Conservation (phyloP, 2,329 filamentous ascomycete species). For the Aaosphaeria arxii region DNA sequence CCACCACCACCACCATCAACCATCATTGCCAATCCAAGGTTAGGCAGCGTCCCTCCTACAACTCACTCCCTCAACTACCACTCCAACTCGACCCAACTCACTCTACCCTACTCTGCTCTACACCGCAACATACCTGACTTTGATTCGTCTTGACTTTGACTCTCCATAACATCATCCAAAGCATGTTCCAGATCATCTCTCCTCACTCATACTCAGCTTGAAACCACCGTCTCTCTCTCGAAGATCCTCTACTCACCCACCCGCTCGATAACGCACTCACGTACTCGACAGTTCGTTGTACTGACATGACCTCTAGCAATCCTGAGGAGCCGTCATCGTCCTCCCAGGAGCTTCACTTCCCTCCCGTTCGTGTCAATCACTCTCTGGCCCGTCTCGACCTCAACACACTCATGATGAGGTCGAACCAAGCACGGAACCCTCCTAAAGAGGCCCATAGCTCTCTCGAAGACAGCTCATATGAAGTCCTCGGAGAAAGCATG, state of each 20-base stretch:
- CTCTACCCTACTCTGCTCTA: too few species aligned
- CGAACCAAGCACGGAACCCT: slow-evolving; percentile 15
- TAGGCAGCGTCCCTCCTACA: slow-evolving; percentile 15
- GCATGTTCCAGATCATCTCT: too few species aligned
- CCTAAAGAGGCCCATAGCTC: slow-evolving; percentile 24
- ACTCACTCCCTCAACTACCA: too few species aligned
- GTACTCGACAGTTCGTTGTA: slow-evolving; percentile 1
- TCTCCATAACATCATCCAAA: too few species aligned
- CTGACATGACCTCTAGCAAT: slow-evolving; percentile 31
- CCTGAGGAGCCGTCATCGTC: slow-evolving; percentile 8
- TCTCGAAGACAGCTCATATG: slow-evolving; percentile 37
- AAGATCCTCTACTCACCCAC: too few species aligned
- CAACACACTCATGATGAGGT: slow-evolving; percentile 34
- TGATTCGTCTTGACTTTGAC: too few species aligned
- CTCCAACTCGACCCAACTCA: too few species aligned
- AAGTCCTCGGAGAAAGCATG: slow-evolving; percentile 27
- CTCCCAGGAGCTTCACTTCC: slow-evolving; percentile 28
- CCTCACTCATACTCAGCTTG: too few species aligned
- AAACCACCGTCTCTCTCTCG: too few species aligned
- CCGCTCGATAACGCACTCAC: too few species aligned
- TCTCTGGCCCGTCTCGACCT: slow-evolving; percentile 31
- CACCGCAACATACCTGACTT: too few species aligned
- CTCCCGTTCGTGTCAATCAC: slow-evolving; percentile 27
- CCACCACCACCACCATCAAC: slow-evolving; percentile 6
- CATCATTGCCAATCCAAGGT: slow-evolving; percentile 3